Percentiles rank a stretch among this genome's conserved stretches.
Evolutionary conservation across 2,329 filamentous ascomycete genomes (phyloP).

Genomic region (Fusarium brevicatenulatum): DNA sequence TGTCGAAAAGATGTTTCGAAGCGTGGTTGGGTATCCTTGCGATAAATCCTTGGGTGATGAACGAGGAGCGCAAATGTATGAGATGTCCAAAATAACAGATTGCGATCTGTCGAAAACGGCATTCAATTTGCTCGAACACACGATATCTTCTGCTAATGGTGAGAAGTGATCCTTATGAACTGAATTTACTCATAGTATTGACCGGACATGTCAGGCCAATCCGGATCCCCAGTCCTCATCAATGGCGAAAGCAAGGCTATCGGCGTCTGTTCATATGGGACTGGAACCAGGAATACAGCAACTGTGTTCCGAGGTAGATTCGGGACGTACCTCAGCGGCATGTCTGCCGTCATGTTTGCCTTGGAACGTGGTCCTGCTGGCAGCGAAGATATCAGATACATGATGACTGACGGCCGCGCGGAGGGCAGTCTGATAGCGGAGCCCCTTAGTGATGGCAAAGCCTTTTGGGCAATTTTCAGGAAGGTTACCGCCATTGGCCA

Average conservation of each 20-base stretch:
- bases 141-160: background rate
- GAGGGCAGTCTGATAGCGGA: background rate
- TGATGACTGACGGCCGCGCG: rapidly evolving
- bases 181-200: rapidly evolving
- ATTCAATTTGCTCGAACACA: background rate
- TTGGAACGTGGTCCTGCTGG: background rate
- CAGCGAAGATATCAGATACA: background rate
- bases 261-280: background rate
- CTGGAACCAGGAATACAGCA: background rate
- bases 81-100: background rate
- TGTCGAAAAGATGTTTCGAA: background rate
- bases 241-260: background rate
- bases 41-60: background rate
- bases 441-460: background rate
- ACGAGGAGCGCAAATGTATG: background rate
- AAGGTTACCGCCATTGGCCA: background rate
- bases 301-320: background rate
- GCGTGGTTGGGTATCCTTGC: background rate
- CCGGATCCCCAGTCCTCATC: background rate
- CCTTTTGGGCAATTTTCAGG: background rate
- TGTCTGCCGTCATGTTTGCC: background rate
- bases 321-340: background rate
- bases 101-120: background rate
- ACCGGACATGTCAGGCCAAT: background rate
- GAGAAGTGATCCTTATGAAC: rapidly evolving